Conservation (phyloP, 2,329 filamentous ascomycete genomes). For the Ascochyta koolunga region DNA sequence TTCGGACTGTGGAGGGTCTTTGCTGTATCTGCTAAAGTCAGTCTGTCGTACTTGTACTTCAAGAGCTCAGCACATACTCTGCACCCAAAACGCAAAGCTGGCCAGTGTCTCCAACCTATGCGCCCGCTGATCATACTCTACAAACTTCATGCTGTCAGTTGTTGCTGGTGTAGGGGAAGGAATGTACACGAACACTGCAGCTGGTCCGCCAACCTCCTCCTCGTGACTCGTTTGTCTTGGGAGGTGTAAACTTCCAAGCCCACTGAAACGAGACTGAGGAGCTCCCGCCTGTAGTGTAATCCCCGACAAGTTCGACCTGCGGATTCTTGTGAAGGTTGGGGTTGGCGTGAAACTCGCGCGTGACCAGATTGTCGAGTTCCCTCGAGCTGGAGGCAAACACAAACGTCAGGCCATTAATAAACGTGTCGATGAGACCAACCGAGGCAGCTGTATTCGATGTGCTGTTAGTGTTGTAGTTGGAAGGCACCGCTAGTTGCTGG, state of each 20-base stretch:
- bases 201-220: constrained; percentile 94
- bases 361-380: constrained; percentile 93
- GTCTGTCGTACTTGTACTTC: neutral
- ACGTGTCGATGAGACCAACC: constrained; percentile 65
- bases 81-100: constrained; percentile 94
- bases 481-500: constrained; percentile 55
- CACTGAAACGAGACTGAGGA: constrained; percentile 88
- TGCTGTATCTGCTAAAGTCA: constrained; percentile 42
- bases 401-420: constrained; percentile 88
- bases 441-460: constrained; percentile 57
- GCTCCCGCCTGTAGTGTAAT: constrained; percentile 83
- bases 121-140: constrained; percentile 94
- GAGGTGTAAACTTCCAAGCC: constrained; percentile 97
- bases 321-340: constrained; percentile 97
- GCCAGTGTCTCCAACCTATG: constrained; percentile 88
- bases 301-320: constrained; percentile 93
- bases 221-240: constrained; percentile 78
- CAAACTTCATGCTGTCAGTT: constrained; percentile 67
- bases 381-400: constrained; percentile 83
- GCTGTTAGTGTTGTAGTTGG: constrained; percentile 49
- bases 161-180: neutral
- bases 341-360: constrained; percentile 93
- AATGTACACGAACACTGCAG: constrained; percentile 71
- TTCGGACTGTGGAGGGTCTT: constrained; percentile 48
- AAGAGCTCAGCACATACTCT: constrained; percentile 62